Base-by-base conservation (phyloP, 2,329 filamentous ascomycete genomes). In the Diaporthe capsici region DNA sequence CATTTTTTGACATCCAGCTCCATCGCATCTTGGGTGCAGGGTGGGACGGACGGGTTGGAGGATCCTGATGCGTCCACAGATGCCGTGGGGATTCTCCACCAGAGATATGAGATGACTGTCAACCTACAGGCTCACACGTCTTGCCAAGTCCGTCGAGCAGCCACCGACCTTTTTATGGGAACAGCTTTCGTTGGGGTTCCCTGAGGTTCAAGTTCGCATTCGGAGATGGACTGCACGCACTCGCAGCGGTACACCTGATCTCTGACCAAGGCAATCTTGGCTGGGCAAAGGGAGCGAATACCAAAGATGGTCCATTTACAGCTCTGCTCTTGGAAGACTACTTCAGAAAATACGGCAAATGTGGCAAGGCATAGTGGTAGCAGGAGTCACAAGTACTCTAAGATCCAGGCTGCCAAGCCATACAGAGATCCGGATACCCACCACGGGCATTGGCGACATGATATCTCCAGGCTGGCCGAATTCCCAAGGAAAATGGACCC, bases 221-320 rank as follows among this genome's bases (percentile, higher is more conserved):
- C 53, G 95, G 94, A 0, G 95, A 94, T 81, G 95, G 94, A 0
- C 98, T 97, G 78, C 91, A 95, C 71, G 85, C 90, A 1, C 86
- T 98, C 2, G 94, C 97, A 80, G 90, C 95, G 92, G 80, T 96
- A 93, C 80, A 94, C 10, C 98, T 77, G 95, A 98, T 80, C 85
- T 98, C 6, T 98, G 95, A 95, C 95, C 95, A 0, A 97, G 98
- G 72, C 95, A 95, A 98, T 98, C 82, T 95, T 98, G 28, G 95
- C 98, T 81, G 97, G 97, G 79, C 94, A 97, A 81, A 91, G 88
- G 37, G 95, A 79, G 92, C 98, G 0, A 91, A 93, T 53, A 94
- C 97, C 83, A 95, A 98, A 83, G 87, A 91, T 49, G 90, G 89
- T 1, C 88, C 95, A 74, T 93, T 97, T 22, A 91, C 91, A 76